Base-by-base conservation (phyloP, 768 basidiomycete species). In the Auricularia sp. region DNA sequence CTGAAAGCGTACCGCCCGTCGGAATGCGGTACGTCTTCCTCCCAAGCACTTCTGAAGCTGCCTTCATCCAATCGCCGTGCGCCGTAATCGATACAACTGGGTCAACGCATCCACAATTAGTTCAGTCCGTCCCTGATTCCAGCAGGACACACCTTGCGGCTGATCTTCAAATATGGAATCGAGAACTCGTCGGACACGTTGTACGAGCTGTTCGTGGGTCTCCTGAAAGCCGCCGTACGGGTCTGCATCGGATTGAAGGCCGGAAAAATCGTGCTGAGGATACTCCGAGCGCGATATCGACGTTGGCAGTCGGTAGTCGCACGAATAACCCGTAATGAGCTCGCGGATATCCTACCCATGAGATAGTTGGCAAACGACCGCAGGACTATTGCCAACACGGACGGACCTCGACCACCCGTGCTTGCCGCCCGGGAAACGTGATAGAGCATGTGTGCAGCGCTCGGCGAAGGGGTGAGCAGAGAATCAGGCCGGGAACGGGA, bases 31-130 rank as follows among this genome's bases (percentile, higher is more conserved):
- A 59, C 56, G 14, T 33, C 56, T 59, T 59, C 34, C 56, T 59
- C 4, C 56, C 56, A 23, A 59, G 29, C 7, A 59, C 34, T 12
- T 35, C 56, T 33, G 56, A 59, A 23, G 23, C 21, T 4, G 56
- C 34, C 23, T 59, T 59, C 56, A 59, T 59, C 56, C 56, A 59
- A 29, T 59, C 56, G 56, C 56, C 56, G 56, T 59, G 56, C 7
- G 56, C 56, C 7, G 56, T 59, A 29, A 59, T 59, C 3, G 56
- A 59, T 12, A 59, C 23, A 23, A 59, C 56, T 59, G 56, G 16
- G 7, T 35, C 29, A 10, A 29, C 23, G 23, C 16, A 18, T 51
- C 47, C 6, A 14, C 47, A 51, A 18, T 23, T 23, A 59, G 56
- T 7, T 23, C 29, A 14, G 54, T 12, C 12, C 10, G 54, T 23